Percentiles rank a stretch among this genome's conserved stretches.
phyloP scores from a whole-genome alignment of 2,329 filamentous ascomycete genomes.

The Aphanoascus verrucosus region DNA sequence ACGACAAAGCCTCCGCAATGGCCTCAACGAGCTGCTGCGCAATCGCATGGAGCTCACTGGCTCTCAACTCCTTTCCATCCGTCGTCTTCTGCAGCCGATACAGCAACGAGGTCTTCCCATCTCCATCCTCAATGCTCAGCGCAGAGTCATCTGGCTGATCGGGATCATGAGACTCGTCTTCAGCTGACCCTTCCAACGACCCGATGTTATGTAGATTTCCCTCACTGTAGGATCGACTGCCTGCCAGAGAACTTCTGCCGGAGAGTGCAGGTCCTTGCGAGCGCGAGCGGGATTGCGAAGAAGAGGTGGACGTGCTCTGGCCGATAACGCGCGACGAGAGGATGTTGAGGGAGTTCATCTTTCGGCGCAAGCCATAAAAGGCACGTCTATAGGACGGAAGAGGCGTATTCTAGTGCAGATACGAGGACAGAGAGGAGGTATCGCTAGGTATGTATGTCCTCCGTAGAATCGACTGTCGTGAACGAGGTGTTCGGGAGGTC shows the following conservation, averaged over 20 bases:
- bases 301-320: constrained; percentile 42
- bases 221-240: constrained; percentile 36
- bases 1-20: constrained; percentile 64
- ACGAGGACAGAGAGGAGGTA: neutral
- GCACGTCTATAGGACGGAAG: constrained; percentile 14
- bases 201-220: constrained; percentile 29
- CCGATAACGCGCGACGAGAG: constrained; percentile 72
- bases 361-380: constrained; percentile 44
- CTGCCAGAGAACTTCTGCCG: constrained; percentile 26
- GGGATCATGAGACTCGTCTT: constrained; percentile 25
- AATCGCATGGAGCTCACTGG: constrained; percentile 40
- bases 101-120: constrained; percentile 64
- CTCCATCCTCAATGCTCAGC: constrained; percentile 29
- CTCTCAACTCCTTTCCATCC: constrained; percentile 26
- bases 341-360: constrained; percentile 96
- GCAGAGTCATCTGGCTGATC: constrained; percentile 30
- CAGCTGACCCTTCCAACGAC: constrained; percentile 19
- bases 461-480: constrained; percentile 6
- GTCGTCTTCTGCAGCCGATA: constrained; percentile 28
- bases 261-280: constrained; percentile 40
- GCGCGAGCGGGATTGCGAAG: constrained; percentile 40
- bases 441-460: neutral
- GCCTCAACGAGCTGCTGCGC: constrained; percentile 60
- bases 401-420: neutral
- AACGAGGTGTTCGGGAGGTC: neutral